A percentile compares a stretch with the other conserved stretches of the same genome.
Conservation (phyloP, 2,329 filamentous ascomycete species). For the Ascomycota sp. region DNA sequence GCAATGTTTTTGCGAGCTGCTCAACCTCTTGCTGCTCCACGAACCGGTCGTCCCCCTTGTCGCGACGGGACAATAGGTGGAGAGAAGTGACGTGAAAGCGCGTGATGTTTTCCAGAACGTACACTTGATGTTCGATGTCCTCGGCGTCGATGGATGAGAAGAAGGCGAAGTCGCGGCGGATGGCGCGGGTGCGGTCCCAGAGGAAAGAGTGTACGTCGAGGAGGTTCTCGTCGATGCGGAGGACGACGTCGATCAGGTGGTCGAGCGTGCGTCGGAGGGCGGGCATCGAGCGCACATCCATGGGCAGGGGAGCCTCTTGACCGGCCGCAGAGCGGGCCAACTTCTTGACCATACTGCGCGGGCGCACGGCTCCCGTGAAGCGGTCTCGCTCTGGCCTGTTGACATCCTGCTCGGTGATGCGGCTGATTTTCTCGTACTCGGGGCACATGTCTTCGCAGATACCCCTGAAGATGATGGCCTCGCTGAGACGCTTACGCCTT, state of each 20-base stretch:
- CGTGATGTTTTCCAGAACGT: slow-evolving; percentile 44
- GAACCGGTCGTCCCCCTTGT: slow-evolving; percentile 36
- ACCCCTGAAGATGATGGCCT: slow-evolving; percentile 47
- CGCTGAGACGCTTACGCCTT: slow-evolving; percentile 37
- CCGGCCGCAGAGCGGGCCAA: slow-evolving; percentile 47
- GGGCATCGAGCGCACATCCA: slow-evolving; percentile 42
- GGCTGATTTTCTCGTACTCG: slow-evolving; percentile 41
- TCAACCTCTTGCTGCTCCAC: slow-evolving; percentile 48
- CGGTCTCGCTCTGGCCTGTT: slow-evolving; percentile 32
- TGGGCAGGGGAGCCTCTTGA: slow-evolving; percentile 44
- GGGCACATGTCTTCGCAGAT: slow-evolving; percentile 53
- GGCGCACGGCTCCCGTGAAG: slow-evolving; percentile 23
- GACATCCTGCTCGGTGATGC: slow-evolving; percentile 41
- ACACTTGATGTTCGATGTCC: slow-evolving; percentile 37
- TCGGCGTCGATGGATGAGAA: slow-evolving; percentile 37
- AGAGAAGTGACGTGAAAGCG: slow-evolving; percentile 46
- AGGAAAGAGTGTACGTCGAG: slow-evolving; percentile 39
- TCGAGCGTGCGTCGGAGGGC: slow-evolving; percentile 38
- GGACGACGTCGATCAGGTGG: slow-evolving; percentile 40
- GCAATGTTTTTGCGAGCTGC: slow-evolving; percentile 42
- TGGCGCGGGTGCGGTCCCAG: slow-evolving; percentile 47
- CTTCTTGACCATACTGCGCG: slow-evolving; percentile 42
- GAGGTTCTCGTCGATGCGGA: slow-evolving; percentile 33
- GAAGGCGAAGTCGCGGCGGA: slow-evolving; percentile 48
- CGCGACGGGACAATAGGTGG: slow-evolving; percentile 38